A percentile compares a stretch with the other conserved stretches of the same genome.
Conservation (phyloP, 73 alveolate species). For the Paraurostyla sp. region DNA sequence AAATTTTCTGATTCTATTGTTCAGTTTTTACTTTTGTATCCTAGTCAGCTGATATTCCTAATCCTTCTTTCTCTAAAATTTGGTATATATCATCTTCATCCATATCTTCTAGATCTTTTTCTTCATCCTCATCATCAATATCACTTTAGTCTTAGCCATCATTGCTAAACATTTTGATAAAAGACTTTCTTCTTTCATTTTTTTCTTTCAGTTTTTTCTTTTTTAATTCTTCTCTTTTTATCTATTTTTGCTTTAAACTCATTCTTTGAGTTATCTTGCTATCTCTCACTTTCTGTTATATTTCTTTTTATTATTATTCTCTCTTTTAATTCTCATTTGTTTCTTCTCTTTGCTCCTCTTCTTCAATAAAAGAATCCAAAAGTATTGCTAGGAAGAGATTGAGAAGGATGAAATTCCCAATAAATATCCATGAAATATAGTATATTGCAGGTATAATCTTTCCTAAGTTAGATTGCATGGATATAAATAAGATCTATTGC, state of each 20-base stretch:
- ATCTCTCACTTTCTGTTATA: neutral
- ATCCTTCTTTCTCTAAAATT: neutral
- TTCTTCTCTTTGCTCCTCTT: conserved; percentile 38
- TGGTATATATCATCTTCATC: neutral
- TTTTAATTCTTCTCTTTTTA: neutral
- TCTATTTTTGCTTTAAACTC: neutral
- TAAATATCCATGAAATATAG: conserved; percentile 87
- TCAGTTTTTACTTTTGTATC: neutral
- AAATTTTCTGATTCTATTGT: conserved; percentile 57
- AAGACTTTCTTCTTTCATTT: neutral
- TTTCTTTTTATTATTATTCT: conserved; percentile 3
- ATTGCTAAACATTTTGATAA: neutral
- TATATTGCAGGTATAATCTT: conserved; percentile 67
- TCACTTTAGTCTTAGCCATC: neutral
- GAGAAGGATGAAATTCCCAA: conserved; percentile 92
- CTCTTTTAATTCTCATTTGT: neutral
- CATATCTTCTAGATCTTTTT: conserved; percentile 29
- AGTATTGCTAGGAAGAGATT: conserved; percentile 91
- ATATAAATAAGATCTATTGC: conserved; percentile 76
- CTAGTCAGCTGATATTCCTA: neutral
- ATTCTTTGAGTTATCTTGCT: neutral
- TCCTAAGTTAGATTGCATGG: conserved; percentile 47
- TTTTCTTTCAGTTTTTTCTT: neutral
- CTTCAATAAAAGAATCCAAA: conserved; percentile 78
- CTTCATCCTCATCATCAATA: neutral